Evolutionary conservation across 1,139 yeast genomes (phyloP).

Genomic region (Saccharomyces hybrid): DNA sequence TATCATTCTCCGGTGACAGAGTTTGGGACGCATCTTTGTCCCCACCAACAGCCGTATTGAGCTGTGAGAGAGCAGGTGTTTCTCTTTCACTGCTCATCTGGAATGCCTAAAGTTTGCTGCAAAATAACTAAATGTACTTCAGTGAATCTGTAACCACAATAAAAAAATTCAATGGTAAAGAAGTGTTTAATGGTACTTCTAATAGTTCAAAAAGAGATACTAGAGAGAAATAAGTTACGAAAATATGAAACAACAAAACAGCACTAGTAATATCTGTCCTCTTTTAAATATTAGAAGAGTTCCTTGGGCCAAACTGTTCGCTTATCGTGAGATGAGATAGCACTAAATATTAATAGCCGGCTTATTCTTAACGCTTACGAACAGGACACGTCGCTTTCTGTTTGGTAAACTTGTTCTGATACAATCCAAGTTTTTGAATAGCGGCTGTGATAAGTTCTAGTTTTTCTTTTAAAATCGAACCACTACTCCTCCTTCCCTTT

Average conservation of each 20-base stretch:
- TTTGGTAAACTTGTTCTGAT: too few species aligned
- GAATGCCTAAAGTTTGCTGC: background rate
- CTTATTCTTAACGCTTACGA: background rate
- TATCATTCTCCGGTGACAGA: background rate
- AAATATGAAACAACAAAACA: background rate
- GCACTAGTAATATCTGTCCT: background rate
- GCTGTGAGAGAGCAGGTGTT: slow-evolving; percentile 6
- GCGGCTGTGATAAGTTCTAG: background rate
- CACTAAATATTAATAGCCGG: background rate
- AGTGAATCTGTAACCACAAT: background rate
- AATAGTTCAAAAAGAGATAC: background rate
- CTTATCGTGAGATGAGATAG: background rate
- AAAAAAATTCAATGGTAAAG: background rate
- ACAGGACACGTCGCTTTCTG: background rate
- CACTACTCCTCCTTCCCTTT: background rate
- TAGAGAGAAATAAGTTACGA: background rate
- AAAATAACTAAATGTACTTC: background rate
- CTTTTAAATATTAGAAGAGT: background rate
- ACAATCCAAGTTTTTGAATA: background rate
- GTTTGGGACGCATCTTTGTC: slow-evolving; percentile 4
- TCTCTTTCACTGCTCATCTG: background rate
- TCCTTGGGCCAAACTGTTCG: background rate
- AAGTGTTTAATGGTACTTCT: background rate
- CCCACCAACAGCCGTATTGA: slow-evolving; percentile 10
- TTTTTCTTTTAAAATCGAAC: background rate